Conservation (phyloP, 495 filamentous ascomycete genomes). For the Entonaema liquescens region DNA sequence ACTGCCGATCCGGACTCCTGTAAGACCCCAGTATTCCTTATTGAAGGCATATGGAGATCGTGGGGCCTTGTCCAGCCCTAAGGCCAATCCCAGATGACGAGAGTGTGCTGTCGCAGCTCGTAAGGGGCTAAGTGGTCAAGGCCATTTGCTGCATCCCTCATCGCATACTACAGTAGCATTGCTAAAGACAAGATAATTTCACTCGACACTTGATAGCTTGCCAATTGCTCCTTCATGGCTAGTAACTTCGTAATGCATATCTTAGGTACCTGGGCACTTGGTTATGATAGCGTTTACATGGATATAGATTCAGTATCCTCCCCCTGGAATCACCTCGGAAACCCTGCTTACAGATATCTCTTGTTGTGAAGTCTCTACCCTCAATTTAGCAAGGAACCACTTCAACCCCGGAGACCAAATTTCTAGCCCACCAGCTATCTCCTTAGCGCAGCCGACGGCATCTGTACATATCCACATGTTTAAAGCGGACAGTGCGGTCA, state of each 20-base stretch:
- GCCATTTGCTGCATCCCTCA: neutral
- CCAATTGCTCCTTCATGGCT: neutral
- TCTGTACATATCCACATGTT: neutral
- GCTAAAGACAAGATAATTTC: neutral
- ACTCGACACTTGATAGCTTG: neutral
- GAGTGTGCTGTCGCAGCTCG: neutral
- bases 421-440: neutral
- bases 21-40: neutral
- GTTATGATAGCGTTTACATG: neutral
- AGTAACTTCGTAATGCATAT: neutral
- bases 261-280: neutral
- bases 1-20: neutral
- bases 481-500: neutral
- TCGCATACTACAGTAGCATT: neutral
- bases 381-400: neutral
- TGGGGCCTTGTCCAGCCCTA: neutral
- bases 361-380: neutral
- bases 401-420: neutral
- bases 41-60: neutral
- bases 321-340: neutral
- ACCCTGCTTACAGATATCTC: neutral
- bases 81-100: neutral
- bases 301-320: neutral
- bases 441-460: neutral
- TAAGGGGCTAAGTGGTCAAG: neutral